phyloP scores from a whole-genome alignment of 805 yeast genomes.

The Wickerhamiella occidentalis region DNA sequence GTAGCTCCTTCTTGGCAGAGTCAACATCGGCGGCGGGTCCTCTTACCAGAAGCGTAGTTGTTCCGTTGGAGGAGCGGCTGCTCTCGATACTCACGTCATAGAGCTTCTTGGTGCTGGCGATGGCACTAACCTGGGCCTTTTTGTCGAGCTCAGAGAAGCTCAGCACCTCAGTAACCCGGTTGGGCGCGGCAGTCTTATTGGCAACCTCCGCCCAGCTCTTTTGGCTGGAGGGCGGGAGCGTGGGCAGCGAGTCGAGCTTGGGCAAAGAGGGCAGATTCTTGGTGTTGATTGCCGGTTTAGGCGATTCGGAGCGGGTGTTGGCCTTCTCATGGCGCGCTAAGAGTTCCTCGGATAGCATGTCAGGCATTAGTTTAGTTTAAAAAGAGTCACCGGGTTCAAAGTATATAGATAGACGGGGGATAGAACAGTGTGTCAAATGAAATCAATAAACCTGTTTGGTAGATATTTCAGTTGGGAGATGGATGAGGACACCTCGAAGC shows the following conservation, averaged over 20 bases:
- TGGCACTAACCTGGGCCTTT: neutral
- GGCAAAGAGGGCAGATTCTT: slow-evolving; percentile 3
- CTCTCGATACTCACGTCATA: slow-evolving; percentile 15
- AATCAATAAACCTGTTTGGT: neutral
- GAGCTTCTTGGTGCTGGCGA: slow-evolving; percentile 5
- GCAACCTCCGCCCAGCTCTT: neutral
- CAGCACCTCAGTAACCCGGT: slow-evolving; percentile 4
- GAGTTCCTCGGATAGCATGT: slow-evolving; percentile 6
- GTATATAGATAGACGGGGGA: neutral
- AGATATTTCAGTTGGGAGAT: neutral
- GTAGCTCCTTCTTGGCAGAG: slow-evolving; percentile 12
- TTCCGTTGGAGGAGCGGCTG: slow-evolving; percentile 13
- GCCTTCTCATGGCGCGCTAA: slow-evolving; percentile 4
- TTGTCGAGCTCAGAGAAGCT: slow-evolving; percentile 3
- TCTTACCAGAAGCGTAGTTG: slow-evolving; percentile 17
- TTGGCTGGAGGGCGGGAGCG: slow-evolving; percentile 4
- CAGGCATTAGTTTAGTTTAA: neutral
- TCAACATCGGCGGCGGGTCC: slow-evolving; percentile 15
- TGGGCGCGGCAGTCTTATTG: slow-evolving; percentile 1
- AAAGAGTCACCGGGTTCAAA: slow-evolving; percentile 3
- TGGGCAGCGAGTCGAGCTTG: slow-evolving; percentile 7
- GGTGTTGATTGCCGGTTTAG: neutral
- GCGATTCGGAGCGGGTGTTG: neutral
- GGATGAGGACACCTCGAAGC: slow-evolving; percentile 6
- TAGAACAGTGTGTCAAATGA: slow-evolving; percentile 1